Evolutionary conservation across 768 basidiomycete genomes (phyloP).

Genomic region (Boletus tomentosulus): DNA sequence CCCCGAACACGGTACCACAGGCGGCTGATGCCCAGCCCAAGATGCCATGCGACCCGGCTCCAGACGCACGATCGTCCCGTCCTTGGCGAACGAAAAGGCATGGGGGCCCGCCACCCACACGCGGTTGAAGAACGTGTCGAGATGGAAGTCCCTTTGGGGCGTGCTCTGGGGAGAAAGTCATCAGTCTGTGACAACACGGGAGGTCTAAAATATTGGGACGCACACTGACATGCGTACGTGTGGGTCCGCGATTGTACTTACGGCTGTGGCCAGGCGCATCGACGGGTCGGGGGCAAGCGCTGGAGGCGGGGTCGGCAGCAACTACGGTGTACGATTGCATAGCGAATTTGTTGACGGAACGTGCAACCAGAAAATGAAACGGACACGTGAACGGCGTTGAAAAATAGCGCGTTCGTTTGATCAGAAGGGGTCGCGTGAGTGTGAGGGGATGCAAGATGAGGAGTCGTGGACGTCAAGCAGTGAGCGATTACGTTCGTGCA

Average conservation of each 20-base stretch:
- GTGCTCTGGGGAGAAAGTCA: background rate
- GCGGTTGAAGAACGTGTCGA: conserved; percentile 42
- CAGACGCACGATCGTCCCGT: conserved; percentile 15
- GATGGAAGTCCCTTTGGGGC: conserved; percentile 41
- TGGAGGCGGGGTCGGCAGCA: background rate
- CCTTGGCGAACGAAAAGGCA: conserved; percentile 20
- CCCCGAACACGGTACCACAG: background rate
- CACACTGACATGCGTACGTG: background rate
- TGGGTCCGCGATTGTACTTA: background rate
- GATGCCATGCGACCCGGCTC: background rate
- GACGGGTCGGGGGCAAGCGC: background rate
- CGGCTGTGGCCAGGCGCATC: background rate
- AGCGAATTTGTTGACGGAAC: background rate
- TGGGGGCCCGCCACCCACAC: conserved; percentile 32
- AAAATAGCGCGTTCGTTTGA: background rate
- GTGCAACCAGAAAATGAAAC: background rate
- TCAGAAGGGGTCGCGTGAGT: background rate
- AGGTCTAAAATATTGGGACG: background rate
- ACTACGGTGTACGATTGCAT: background rate
- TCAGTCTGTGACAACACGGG: background rate
- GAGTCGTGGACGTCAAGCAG: background rate
- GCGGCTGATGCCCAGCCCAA: background rate
- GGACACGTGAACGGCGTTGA: background rate
- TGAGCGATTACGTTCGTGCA: background rate
- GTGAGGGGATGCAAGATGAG: background rate